phyloP scores from a whole-genome alignment of 192 early-diverging fungal genomes.

The Spizellomyces sp. region DNA sequence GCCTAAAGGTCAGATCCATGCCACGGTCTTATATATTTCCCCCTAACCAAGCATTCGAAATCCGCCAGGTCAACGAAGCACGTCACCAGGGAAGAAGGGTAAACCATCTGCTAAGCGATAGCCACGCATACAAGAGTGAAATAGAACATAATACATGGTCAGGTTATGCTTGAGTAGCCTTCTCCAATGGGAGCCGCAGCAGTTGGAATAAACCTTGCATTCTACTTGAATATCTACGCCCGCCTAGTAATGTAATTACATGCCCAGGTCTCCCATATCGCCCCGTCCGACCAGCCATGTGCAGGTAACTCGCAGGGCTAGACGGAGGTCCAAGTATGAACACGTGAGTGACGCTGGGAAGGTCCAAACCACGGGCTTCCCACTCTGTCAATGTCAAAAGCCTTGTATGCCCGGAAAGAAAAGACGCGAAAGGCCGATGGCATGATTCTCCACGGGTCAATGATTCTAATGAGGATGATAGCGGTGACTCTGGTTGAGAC shows the following conservation, averaged over 20 bases:
- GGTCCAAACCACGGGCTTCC: conserved; percentile 81
- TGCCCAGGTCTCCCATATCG: conserved; percentile 66
- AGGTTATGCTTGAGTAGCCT: neutral
- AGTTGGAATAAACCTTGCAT: conserved; percentile 17
- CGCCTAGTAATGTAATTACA: conserved; percentile 22
- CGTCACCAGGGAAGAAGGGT: neutral
- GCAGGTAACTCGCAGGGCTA: conserved; percentile 70
- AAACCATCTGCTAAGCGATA: neutral
- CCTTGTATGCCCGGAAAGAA: neutral
- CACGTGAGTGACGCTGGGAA: conserved; percentile 77
- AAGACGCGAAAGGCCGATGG: conserved; percentile 20
- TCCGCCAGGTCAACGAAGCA: neutral
- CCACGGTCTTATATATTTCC: too few species aligned
- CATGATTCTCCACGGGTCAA: too few species aligned
- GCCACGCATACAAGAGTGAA: neutral
- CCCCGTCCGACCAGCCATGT: conserved; percentile 87
- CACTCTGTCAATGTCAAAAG: conserved; percentile 53
- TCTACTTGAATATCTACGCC: conserved; percentile 13
- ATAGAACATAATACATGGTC: neutral
- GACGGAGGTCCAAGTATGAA: conserved; percentile 81
- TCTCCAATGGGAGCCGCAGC: conserved; percentile 8
- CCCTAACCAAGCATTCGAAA: too few species aligned
- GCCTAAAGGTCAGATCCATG: conserved; percentile 24
- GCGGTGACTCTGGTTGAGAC: neutral
- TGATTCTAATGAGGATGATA: neutral